Base-by-base conservation (phyloP, 2,329 filamentous ascomycete genomes). In the Fusarium pseudograminearum region DNA sequence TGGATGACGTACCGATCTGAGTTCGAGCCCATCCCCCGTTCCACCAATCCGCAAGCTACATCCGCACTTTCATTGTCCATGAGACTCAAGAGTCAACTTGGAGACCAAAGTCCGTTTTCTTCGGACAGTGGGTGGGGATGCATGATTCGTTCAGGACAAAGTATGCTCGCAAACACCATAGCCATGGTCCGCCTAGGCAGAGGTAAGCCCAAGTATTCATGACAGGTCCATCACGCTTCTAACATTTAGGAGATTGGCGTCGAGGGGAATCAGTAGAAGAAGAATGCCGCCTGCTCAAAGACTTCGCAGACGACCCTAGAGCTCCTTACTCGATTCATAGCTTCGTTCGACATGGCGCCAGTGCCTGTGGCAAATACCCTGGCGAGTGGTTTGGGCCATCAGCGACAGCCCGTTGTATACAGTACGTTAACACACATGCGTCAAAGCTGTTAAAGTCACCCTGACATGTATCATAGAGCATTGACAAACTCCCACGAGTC, bases 331-430 rank as follows among this genome's bases (percentile, higher is more conserved):
- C 95, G 2, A 93, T 99, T 73, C 96, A 99, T 76, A 93, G 91
- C 66, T 99, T 99, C 76, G 96, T 99, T 36, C 86, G 90, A 55
- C 92, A 97, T 73, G 96, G 96, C 20, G 94, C 94, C 26, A 85
- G 87, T 36, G 91, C 91, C 4, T 99, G 96, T 79, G 94, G 93
- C 6, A 98, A 97, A 80, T 93, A 97, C 76, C 96, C 96, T 0
- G 96, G 96, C 38, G 93, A 98, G 80, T 99, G 96, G 96, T 99
- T 99, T 80, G 96, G 96, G 0, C 96, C 96, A n/a, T 98, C 94
- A 20, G 96, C 96, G 9, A 97, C 96, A 12, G 94, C 96, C 47
- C 89, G 91, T 59, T 98, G 96, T 79, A 98, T 99, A 71, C 91
- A 96, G 94, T 97, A 52, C 20, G 48, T 28, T 78, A 91, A 81